Percentiles rank a stretch among this genome's conserved stretches.
These are phyloP conservation scores for Yamadazyma kitorensis DNA, from an alignment of 805 yeast genomes.

Conservation along the genomic window DNA sequence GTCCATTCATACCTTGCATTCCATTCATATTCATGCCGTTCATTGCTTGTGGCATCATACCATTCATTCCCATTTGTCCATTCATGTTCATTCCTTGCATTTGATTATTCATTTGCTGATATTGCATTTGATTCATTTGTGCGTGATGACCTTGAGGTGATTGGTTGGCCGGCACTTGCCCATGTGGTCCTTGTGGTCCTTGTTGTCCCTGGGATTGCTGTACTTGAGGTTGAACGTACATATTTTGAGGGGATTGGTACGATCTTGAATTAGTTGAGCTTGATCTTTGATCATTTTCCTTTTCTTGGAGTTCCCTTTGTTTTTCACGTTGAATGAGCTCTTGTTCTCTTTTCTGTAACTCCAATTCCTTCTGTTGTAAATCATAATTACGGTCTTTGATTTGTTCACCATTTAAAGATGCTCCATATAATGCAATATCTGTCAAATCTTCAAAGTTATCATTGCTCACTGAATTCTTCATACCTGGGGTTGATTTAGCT, in stretches of 20 bases:
- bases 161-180: conserved; percentile 2
- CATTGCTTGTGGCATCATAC: conserved; percentile 8
- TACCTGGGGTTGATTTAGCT: neutral
- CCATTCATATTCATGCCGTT: conserved; percentile 13
- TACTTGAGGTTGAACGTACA: neutral
- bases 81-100: conserved; percentile 3
- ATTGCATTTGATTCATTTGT: conserved; percentile 5
- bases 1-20: conserved; percentile 7
- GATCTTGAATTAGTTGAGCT: conserved; percentile 10
- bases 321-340: conserved; percentile 18
- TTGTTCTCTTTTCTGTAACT: conserved; percentile 25
- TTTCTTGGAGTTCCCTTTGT: too few relatives aligned
- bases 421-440: conserved; percentile 38
- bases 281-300: neutral
- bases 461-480: conserved; percentile 10
- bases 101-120: neutral
- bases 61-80: conserved; percentile 8
- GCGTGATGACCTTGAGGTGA: neutral
- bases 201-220: neutral
- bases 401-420: conserved; percentile 28
- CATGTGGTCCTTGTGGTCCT: neutral
- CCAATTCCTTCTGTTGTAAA: conserved; percentile 21
- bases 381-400: conserved; percentile 11
- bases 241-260: conserved; percentile 15
- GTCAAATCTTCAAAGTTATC: conserved; percentile 35